Evolutionary conservation across 23 red algal species (phyloP).

Genomic region (Gracilaria gracilis): DNA sequence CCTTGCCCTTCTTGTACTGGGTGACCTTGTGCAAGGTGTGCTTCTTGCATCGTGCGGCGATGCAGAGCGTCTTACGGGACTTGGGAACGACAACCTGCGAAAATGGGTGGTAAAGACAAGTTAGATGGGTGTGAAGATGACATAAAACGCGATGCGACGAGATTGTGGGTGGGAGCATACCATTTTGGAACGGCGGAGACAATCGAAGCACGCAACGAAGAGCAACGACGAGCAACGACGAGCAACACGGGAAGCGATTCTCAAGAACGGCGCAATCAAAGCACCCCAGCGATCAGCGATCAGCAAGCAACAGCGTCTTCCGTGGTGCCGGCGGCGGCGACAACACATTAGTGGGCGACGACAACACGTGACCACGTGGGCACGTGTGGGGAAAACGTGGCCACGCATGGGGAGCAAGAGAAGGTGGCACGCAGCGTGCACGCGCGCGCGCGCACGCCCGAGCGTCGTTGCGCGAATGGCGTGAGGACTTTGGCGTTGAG

Average conservation of each 20-base stretch:
- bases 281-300: too few relatives aligned
- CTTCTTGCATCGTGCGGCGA: conserved; percentile 85
- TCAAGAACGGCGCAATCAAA: too few relatives aligned
- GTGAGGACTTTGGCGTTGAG: too few relatives aligned
- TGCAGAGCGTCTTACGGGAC: conserved; percentile 92
- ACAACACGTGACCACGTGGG: not conserved
- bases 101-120: not conserved
- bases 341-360: too few relatives aligned
- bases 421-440: too few relatives aligned
- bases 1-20: conserved; percentile 99
- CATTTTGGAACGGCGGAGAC: not conserved
- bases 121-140: not conserved
- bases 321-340: too few relatives aligned
- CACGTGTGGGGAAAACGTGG: too few relatives aligned
- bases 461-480: too few relatives aligned
- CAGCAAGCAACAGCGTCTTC: too few relatives aligned
- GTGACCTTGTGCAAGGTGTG: conserved; percentile 97
- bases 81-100: conserved; percentile 94
- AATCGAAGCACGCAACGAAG: not conserved
- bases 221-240: not conserved
- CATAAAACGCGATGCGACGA: too few relatives aligned
- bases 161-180: not conserved
- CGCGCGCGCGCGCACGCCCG: not conserved
- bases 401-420: too few relatives aligned
- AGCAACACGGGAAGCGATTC: not conserved